phyloP scores from a whole-genome alignment of 2,329 filamentous ascomycete species.

The Penicillium nordicum region DNA sequence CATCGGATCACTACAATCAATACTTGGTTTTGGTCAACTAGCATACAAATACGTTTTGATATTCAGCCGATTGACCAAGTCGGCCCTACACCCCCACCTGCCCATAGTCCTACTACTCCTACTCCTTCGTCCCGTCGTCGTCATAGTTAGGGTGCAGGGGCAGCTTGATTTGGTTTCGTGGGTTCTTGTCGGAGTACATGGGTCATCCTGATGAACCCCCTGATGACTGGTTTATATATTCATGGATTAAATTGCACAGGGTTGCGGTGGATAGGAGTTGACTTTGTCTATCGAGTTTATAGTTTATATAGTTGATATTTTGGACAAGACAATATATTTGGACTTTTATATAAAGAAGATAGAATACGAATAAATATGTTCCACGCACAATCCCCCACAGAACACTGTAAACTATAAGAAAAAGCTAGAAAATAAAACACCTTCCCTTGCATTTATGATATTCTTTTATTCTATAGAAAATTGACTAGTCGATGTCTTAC shows the following conservation, averaged over 20 bases:
- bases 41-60: slow-evolving; percentile 1
- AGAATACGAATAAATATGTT: neutral
- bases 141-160: too few relatives aligned
- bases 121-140: neutral
- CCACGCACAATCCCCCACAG: neutral
- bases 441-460: too few relatives aligned
- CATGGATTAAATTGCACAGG: neutral
- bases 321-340: neutral
- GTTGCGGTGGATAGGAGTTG: neutral
- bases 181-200: too few relatives aligned
- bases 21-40: neutral
- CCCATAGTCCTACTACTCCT: neutral
- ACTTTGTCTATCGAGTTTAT: neutral
- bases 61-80: neutral
- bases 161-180: neutral
- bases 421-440: too few relatives aligned
- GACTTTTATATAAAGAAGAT: neutral
- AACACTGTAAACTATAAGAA: too few relatives aligned
- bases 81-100: too few relatives aligned
- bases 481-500: too few relatives aligned
- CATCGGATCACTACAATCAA: neutral
- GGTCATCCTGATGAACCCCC: neutral
- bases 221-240: neutral
- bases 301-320: neutral
- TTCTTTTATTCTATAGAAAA: too few relatives aligned